These are phyloP conservation scores for Metschnikowia hibisci DNA, from an alignment of 805 yeast species.

Conservation along the genomic window DNA sequence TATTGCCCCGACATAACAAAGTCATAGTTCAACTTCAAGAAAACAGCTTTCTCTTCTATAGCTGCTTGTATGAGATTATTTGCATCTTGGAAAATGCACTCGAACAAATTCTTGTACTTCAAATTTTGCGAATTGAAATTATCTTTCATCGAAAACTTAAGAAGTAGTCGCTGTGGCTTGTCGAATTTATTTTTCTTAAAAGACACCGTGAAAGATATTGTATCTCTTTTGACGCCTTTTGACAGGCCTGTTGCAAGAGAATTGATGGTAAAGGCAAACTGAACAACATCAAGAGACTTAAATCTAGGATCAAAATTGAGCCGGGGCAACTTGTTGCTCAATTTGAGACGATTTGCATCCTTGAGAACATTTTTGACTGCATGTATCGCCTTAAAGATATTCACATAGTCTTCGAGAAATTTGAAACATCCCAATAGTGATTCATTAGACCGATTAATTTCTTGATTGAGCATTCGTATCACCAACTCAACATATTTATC, in stretches of 20 bases:
- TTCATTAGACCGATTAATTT: conserved; percentile 9
- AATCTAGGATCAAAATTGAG: conserved; percentile 32
- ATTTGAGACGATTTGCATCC: conserved; percentile 8
- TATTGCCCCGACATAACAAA: conserved; percentile 27
- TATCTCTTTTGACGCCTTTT: conserved; percentile 35
- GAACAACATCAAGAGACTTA: conserved; percentile 28
- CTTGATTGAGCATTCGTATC: conserved; percentile 24
- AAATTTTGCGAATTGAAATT: conserved; percentile 35
- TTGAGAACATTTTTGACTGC: conserved; percentile 12
- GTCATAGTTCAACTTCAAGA: conserved; percentile 38
- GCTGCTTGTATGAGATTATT: conserved; percentile 13
- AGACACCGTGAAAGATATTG: conserved; percentile 25
- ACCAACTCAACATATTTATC: conserved; percentile 17
- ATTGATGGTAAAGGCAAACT: conserved; percentile 30
- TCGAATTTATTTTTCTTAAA: conserved; percentile 33
- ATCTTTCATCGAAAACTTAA: conserved; percentile 33
- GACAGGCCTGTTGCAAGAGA: conserved; percentile 22
- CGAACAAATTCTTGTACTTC: conserved; percentile 38
- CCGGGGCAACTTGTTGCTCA: conserved; percentile 31
- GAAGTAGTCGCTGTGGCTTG: conserved; percentile 17
- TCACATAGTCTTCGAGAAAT: conserved; percentile 31
- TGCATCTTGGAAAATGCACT: conserved; percentile 17
- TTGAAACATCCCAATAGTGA: conserved; percentile 32
- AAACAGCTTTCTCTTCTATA: conserved; percentile 4
- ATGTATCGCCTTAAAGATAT: conserved; percentile 25